Evolutionary conservation across 345 rosid genomes (phyloP), one percentile per base, ranked within the genome.

Genomic region (Lumnitzera racemosa): DNA sequence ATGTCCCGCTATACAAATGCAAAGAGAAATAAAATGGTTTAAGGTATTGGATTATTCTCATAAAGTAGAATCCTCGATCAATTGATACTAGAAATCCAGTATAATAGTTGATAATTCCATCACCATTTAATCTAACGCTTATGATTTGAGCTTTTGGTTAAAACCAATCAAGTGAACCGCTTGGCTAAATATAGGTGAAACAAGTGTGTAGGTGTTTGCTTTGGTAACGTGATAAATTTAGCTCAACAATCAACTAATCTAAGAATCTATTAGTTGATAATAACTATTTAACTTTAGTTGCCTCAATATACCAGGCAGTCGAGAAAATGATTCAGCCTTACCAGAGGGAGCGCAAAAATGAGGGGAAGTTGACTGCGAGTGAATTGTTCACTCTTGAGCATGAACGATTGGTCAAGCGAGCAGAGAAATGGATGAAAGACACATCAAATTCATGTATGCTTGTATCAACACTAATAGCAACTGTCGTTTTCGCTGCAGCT

Each of bases 401-500:
- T 24, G 1, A 2, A 5, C 3, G 14, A 3, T 53, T 61, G 31
- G 49, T 13, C 4, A 13, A 29, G 2, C 48, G 7, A 17, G 67
- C 23, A 11, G 59, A 55, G 51, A 24, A 46, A 55, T 63, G 67
- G 67, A 43, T 63, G 51, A 65, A 57, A 50, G 73, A 64, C 27
- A 76, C 80, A 0, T 65, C 83, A 0, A 62, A 56, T 41, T 70
- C 76, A 0, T 72, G 75, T 20, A 61, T 71, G 63, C 52, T 79
- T 15, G 67, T 67, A 11, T 67, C 80, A 12, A 65, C 78, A 9
- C 72, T 69, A 14, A 74, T 72, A 4, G 73, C 70, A 2, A 65
- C 79, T 0, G 73, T 70, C 0, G 60, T 79, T 13, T 77, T 77
- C 27, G 79, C 74, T 2, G 79, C 71, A 1, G 71, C 74, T 17